phyloP scores from a whole-genome alignment of 2,329 filamentous ascomycete species.

The Hortaea werneckii region DNA sequence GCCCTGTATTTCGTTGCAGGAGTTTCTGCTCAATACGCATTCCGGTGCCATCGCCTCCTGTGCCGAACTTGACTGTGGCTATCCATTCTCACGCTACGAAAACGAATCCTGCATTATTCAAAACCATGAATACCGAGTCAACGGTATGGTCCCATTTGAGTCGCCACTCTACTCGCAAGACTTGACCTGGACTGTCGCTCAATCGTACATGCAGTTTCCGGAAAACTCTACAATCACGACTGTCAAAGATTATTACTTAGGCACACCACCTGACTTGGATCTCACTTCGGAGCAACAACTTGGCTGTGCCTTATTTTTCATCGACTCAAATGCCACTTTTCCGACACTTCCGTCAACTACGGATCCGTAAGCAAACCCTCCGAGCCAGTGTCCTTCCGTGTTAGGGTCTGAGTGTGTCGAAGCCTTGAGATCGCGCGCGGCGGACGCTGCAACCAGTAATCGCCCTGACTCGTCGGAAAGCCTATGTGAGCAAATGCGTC shows the following conservation, averaged over 20 bases:
- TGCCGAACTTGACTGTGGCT: neutral
- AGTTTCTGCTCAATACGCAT: neutral
- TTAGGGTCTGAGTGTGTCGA: neutral
- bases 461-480: no score
- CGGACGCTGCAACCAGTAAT: no score
- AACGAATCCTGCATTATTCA: no score
- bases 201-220: neutral
- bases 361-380: neutral
- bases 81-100: no score
- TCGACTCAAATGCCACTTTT: neutral
- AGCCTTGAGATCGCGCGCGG: neutral
- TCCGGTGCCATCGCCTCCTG: neutral
- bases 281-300: neutral
- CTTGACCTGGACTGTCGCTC: neutral
- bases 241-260: neutral
- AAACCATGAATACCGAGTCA: neutral
- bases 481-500: no score
- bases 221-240: neutral
- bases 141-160: neutral
- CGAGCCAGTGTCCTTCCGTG: neutral
- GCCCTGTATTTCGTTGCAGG: no score
- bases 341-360: no score
- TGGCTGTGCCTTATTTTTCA: neutral
- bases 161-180: neutral
- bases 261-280: neutral